Percentiles rank a stretch among this genome's conserved stretches.
Evolutionary conservation across 495 filamentous ascomycete species (phyloP).

Genomic region (Penicillium malachiteum): DNA sequence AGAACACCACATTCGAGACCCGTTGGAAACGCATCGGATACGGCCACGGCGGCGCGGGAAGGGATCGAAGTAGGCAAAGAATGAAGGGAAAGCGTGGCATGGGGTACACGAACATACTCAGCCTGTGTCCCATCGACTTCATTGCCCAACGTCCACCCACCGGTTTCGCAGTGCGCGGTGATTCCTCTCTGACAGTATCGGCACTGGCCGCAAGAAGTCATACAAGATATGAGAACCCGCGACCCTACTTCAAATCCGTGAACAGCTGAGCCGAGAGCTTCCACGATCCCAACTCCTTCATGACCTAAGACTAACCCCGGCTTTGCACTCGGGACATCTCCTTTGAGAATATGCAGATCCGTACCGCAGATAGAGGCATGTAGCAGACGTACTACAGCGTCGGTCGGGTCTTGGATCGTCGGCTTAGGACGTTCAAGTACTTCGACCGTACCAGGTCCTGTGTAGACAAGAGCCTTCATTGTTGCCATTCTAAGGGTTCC

Average conservation of each 20-base stretch:
- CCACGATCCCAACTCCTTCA: constrained; percentile 80
- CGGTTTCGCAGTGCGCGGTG: constrained; percentile 37
- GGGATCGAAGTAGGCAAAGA: constrained; percentile 35
- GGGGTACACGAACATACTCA: constrained; percentile 48
- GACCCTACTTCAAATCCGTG: constrained; percentile 44
- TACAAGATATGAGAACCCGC: constrained; percentile 42
- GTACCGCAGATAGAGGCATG: constrained; percentile 79
- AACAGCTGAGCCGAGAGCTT: constrained; percentile 62
- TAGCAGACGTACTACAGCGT: constrained; percentile 77
- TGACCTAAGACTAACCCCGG: constrained; percentile 81
- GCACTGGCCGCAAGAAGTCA: constrained; percentile 42
- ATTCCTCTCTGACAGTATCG: constrained; percentile 37
- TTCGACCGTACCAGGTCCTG: constrained; percentile 17
- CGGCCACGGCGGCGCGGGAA: constrained; percentile 36
- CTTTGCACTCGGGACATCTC: constrained; percentile 62
- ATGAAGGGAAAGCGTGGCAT: constrained; percentile 44
- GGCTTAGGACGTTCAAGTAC: constrained; percentile 61
- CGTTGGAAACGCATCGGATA: constrained; percentile 51
- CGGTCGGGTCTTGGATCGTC: constrained; percentile 62
- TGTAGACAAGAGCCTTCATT: constrained; percentile 42
- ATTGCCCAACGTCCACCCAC: constrained; percentile 44
- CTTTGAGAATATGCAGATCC: constrained; percentile 76
- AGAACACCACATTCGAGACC: constrained; percentile 50
- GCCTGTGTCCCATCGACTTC: constrained; percentile 50
- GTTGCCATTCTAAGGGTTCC: constrained; percentile 15